A percentile compares a stretch with the other conserved stretches of the same genome.
phyloP scores from a whole-genome alignment of 1,284 basidiomycete species.

The Violaceomyces palustris region DNA sequence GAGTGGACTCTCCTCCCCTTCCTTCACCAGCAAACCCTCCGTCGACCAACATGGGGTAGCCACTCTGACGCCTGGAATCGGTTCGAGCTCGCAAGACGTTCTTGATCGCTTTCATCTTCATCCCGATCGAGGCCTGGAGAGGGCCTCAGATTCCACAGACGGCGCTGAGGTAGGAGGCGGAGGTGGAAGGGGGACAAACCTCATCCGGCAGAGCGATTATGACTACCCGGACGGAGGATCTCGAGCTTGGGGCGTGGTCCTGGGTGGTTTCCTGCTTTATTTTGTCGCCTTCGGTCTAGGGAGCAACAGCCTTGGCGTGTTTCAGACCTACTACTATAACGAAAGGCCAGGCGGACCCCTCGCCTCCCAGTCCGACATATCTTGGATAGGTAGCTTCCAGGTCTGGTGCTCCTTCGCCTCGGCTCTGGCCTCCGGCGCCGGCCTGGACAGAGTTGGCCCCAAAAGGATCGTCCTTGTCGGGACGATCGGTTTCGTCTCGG shows the following conservation, averaged over 20 bases:
- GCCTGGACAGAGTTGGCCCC: conserved; percentile 4
- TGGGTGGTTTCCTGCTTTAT: conserved; percentile 1
- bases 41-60: no score
- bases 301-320: conserved; percentile 5
- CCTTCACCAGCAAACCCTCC: no score
- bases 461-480: not conserved
- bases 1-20: no score
- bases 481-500: conserved; percentile 4
- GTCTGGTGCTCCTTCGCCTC: conserved; percentile 6
- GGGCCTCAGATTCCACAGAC: no score
- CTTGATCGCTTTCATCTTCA: no score
- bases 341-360: conserved; percentile 5
- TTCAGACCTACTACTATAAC: conserved; percentile 7
- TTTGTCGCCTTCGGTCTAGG: conserved; percentile 7
- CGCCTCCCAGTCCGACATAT: conserved; percentile 4
- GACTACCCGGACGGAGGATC: conserved; percentile 7
- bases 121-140: no score
- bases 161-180: no score
- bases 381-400: conserved; percentile 3
- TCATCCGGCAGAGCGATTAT: no score
- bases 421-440: conserved; percentile 1
- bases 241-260: conserved; percentile 3
- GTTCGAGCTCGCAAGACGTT: no score
- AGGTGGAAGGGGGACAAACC: no score
- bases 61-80: no score